Evolutionary conservation across 768 basidiomycete genomes (phyloP), one percentile per base, ranked within the genome.

Genomic region (Pisolithus sp.): DNA sequence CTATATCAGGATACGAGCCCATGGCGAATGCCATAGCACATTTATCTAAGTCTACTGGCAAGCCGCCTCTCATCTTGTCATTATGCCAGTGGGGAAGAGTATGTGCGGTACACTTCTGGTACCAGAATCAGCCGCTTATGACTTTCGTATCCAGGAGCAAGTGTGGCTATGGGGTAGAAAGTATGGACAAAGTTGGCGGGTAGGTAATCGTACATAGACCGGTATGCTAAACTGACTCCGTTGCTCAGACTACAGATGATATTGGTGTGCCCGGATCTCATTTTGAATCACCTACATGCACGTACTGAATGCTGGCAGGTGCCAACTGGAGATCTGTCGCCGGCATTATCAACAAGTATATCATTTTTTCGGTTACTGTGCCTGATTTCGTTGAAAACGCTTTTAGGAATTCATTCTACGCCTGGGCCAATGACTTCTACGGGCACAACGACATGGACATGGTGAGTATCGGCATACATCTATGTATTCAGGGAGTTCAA

Each of bases 401-500:
- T 7, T 39, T 39, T n/a, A 86, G 82, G 52, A 85, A 83, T 56
- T 85, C 83, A 2, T 85, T 86, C 62, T 71, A 74, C 55, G 74
- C 82, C 0, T 78, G 73, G 70, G 78, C 81, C 3, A 76, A 78
- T 8, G 82, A 85, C 63, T 86, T 85, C 59, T 83, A 81, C 55
- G 83, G 82, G 13, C 78, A 77, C 52, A 83, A 83, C 53, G 84
- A 86, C 60, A 70, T 86, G 70, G 83, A 86, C 63, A 83, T 86
- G 48, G 83, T 83, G 23, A 55, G 66, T 62, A 4, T 20, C 38
- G 54, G 13, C 21, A 70, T 56, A 4, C 26, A 50, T 8, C n/a
- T 38, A 38, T 50, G 7, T 4, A 12, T 15, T 21, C 30, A 7
- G 30, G 23, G 13, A 18, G 38, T 23, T 44, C 15, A 24, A 21